Evolutionary conservation across 441 rosid genomes (phyloP).

Genomic region (Euphorbia schlechtendalii): DNA sequence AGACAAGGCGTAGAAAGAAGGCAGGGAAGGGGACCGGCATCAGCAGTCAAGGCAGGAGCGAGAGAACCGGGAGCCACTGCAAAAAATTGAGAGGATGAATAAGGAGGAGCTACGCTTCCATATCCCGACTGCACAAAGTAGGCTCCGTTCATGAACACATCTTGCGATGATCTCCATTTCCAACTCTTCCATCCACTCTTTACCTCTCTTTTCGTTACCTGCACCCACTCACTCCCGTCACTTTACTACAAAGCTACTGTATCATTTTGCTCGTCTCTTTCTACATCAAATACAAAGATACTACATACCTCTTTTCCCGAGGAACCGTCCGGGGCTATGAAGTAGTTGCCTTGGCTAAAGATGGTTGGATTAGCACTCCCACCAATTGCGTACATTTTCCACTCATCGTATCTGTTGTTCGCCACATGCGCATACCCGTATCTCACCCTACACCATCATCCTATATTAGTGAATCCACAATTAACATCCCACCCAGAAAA

Average conservation of each 20-base stretch:
- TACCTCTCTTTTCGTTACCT: constrained; percentile 68
- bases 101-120: constrained; percentile 50
- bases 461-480: no score
- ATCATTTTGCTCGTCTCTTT: no score
- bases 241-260: no score
- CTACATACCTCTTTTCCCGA: constrained; percentile 59
- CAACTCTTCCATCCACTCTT: constrained; percentile 51
- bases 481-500: no score
- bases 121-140: constrained; percentile 83
- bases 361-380: constrained; percentile 88
- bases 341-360: constrained; percentile 86
- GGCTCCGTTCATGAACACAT: constrained; percentile 70
- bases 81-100: constrained; percentile 59
- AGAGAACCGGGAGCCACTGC: constrained; percentile 63
- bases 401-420: constrained; percentile 87
- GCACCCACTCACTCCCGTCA: no score
- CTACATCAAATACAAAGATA: no score
- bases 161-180: constrained; percentile 88
- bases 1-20: constrained; percentile 40
- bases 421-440: constrained; percentile 86
- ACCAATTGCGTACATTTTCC: constrained; percentile 94
- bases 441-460: constrained; percentile 53
- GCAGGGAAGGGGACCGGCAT: constrained; percentile 63
- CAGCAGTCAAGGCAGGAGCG: constrained; percentile 55
- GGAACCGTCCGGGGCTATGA: constrained; percentile 47